Evolutionary conservation across 257 asterid genomes (phyloP).

Genomic region (Petunia secreta): DNA sequence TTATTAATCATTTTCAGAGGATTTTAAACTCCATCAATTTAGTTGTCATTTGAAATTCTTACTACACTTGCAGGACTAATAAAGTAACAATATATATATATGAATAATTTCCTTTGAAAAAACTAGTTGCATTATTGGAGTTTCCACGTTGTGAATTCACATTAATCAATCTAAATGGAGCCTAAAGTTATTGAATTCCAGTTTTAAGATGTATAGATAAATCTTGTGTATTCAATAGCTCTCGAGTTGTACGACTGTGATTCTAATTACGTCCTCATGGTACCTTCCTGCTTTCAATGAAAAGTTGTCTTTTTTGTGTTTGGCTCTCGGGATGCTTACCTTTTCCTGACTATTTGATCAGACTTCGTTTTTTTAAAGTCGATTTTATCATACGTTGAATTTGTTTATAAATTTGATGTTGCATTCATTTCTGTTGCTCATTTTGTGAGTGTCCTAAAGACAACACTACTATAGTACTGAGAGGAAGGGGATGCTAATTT

Average conservation of each 20-base stretch:
- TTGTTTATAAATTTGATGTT: not conserved
- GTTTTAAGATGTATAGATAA: not conserved
- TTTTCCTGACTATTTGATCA: conserved; percentile 7
- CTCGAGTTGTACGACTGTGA: not conserved
- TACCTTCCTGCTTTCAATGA: not conserved
- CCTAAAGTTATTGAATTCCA: conserved; percentile 2
- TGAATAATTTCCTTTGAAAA: not conserved
- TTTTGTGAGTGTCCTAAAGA: not conserved
- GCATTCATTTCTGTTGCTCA: not conserved
- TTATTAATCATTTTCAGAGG: not conserved
- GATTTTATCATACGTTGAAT: no score
- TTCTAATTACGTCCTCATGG: not conserved
- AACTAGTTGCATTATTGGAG: no score
- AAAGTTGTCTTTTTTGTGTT: not conserved
- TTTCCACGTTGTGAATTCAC: not conserved
- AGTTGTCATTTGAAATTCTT: not conserved
- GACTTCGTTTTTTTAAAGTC: not conserved
- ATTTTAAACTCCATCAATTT: not conserved
- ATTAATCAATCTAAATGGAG: not conserved
- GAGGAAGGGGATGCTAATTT: not conserved
- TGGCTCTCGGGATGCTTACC: not conserved
- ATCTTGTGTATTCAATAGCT: not conserved
- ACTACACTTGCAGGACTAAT: not conserved
- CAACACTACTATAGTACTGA: not conserved
- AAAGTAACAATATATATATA: not conserved